A percentile compares a stretch with the other conserved stretches of the same genome.
These are phyloP conservation scores for Allium sativum DNA, from an alignment of 106 monocot species.

Conservation along the genomic window DNA sequence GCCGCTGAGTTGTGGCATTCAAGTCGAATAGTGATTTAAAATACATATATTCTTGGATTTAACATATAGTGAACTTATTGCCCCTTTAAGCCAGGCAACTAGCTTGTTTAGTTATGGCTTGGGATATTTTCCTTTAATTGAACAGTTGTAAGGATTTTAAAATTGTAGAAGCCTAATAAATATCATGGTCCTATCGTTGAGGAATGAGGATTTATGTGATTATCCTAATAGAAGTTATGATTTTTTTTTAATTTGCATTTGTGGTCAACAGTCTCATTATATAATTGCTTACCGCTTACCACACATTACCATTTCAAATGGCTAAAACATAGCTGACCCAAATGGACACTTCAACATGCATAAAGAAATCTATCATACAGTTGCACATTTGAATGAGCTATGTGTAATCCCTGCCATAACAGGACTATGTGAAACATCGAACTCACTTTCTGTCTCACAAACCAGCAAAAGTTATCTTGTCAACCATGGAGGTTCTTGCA, in stretches of 20 bases:
- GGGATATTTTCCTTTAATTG: no score
- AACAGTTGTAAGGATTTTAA: no score
- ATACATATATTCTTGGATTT: no score
- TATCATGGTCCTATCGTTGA: no score
- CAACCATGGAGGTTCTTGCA: constrained; percentile 89
- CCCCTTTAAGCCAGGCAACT: no score
- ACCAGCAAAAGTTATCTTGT: constrained; percentile 72
- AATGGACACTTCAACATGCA: constrained; percentile 3
- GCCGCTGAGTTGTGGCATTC: no score
- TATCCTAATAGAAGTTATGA: no score
- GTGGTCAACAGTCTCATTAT: not conserved
- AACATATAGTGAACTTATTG: no score
- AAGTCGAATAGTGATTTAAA: no score
- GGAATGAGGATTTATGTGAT: no score
- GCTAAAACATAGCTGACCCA: not conserved
- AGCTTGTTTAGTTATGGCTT: no score
- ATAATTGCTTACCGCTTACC: not conserved
- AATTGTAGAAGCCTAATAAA: no score
- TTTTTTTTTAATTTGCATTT: not conserved
- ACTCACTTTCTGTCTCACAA: constrained; percentile 74
- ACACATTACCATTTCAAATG: not conserved
- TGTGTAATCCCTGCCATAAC: constrained; percentile 1
- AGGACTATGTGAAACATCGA: constrained; percentile 57
- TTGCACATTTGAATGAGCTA: not conserved
- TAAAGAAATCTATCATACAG: not conserved